Conservation (phyloP, 345 rosid species). For the Eucalyptus melliodora region DNA sequence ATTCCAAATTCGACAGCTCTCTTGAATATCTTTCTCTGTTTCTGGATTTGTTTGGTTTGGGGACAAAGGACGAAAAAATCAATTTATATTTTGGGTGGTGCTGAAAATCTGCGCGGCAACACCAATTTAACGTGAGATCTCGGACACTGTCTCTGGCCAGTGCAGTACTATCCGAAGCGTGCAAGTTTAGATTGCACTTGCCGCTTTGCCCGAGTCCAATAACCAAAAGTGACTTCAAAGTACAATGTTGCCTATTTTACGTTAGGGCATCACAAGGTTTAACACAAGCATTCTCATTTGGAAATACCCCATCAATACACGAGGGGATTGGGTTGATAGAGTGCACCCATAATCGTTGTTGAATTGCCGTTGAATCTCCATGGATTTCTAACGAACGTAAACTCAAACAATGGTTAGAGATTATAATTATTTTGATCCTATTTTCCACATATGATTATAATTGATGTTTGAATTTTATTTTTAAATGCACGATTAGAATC, state of each 20-base stretch:
- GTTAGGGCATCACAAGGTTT: too few species aligned
- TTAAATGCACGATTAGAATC: too few species aligned
- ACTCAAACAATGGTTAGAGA: too few species aligned
- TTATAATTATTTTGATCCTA: too few species aligned
- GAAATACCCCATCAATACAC: too few species aligned
- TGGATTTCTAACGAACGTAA: too few species aligned
- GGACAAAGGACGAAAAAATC: background rate
- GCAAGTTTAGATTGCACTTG: background rate
- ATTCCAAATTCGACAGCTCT: background rate
- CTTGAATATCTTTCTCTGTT: background rate
- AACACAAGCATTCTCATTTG: too few species aligned
- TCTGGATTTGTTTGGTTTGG: background rate
- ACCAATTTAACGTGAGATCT: background rate
- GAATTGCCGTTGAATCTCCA: too few species aligned
- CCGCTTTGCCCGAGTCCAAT: background rate
- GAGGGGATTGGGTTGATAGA: too few species aligned
- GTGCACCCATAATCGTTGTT: too few species aligned
- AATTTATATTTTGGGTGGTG: background rate
- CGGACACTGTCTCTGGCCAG: background rate
- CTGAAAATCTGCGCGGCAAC: background rate
- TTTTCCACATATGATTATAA: too few species aligned
- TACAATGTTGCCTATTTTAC: background rate
- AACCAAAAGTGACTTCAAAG: background rate
- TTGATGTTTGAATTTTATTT: too few species aligned
- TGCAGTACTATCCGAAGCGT: background rate